phyloP scores from a whole-genome alignment of 192 early-diverging fungal species.

The Entomortierella parvispora region DNA sequence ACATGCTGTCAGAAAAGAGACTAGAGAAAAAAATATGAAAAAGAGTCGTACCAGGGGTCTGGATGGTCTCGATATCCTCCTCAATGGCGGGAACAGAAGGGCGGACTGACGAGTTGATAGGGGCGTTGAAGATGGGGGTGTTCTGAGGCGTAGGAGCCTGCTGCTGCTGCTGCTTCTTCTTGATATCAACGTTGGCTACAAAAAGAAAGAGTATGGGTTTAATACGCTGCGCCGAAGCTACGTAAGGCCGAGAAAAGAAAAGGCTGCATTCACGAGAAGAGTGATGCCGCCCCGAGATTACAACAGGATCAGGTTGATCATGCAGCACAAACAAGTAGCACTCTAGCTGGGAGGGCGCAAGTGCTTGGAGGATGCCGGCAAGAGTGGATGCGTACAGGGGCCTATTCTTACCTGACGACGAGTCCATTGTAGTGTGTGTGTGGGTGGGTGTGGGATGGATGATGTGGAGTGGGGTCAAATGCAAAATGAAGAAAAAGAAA shows the following conservation, averaged over 20 bases:
- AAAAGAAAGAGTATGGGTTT: conserved; percentile 4
- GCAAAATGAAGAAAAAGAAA: conserved; percentile 23
- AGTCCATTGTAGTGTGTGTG: conserved; percentile 15
- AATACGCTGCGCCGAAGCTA: too few relatives aligned
- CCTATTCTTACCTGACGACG: conserved; percentile 40
- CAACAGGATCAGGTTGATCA: too few relatives aligned
- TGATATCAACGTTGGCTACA: conserved; percentile 60
- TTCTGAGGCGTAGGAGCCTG: conserved; percentile 67
- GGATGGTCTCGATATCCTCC: conserved; percentile 61
- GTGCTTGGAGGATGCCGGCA: too few relatives aligned
- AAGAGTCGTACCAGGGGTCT: conserved; percentile 42
- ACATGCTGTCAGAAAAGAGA: neutral
- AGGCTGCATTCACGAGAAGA: too few relatives aligned
- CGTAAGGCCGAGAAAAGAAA: too few relatives aligned
- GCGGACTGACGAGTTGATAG: conserved; percentile 60
- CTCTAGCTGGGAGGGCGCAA: neutral
- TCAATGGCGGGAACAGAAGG: conserved; percentile 57
- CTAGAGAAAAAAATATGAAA: neutral
- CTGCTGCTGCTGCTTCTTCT: conserved; percentile 61
- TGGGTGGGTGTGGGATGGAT: neutral
- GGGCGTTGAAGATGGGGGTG: conserved; percentile 65
- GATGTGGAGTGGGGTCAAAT: conserved; percentile 20
- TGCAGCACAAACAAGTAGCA: too few relatives aligned
- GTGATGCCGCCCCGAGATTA: neutral
- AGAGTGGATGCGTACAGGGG: too few relatives aligned